Evolutionary conservation across 495 filamentous ascomycete species (phyloP).

Genomic region (Rhizodiscina lignyota): DNA sequence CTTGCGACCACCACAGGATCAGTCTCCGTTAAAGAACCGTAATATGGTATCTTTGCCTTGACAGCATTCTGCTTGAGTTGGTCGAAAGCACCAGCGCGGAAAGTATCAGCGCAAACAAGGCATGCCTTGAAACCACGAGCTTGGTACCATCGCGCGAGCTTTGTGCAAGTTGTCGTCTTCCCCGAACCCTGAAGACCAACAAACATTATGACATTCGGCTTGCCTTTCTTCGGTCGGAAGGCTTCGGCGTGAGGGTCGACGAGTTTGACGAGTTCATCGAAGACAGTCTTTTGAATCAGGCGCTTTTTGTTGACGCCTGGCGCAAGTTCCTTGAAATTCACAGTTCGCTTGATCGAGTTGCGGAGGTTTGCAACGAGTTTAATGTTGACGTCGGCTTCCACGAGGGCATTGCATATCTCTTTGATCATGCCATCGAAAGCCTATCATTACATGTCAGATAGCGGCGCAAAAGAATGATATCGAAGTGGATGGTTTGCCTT

Average conservation of each 20-base stretch:
- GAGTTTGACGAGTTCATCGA: slow-evolving; percentile 87
- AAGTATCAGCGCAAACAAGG: slow-evolving; percentile 95
- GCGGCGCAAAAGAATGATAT: background rate
- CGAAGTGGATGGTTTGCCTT: slow-evolving; percentile 41
- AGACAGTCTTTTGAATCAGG: slow-evolving; percentile 93
- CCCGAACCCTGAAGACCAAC: slow-evolving; percentile 93
- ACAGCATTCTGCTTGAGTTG: slow-evolving; percentile 98
- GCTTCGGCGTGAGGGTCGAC: slow-evolving; percentile 92
- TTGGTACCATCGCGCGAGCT: slow-evolving; percentile 89
- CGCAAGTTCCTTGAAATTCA: slow-evolving; percentile 85
- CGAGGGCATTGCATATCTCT: slow-evolving; percentile 82
- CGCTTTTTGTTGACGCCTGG: slow-evolving; percentile 93
- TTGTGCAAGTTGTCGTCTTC: slow-evolving; percentile 97
- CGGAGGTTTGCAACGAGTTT: slow-evolving; percentile 82
- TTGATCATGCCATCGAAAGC: slow-evolving; percentile 97
- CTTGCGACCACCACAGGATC: slow-evolving; percentile 85
- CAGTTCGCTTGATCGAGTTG: slow-evolving; percentile 75
- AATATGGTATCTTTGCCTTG: slow-evolving; percentile 98
- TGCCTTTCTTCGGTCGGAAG: slow-evolving; percentile 94
- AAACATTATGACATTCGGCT: slow-evolving; percentile 96
- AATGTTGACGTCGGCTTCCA: slow-evolving; percentile 94
- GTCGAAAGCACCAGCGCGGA: slow-evolving; percentile 95
- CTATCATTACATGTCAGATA: slow-evolving; percentile 27
- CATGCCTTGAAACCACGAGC: slow-evolving; percentile 86
- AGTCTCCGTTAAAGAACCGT: slow-evolving; percentile 85